Evolutionary conservation across 1,139 yeast genomes (phyloP), one percentile per base, ranked within the genome.

Genomic region (Geotrichum klebahnii): DNA sequence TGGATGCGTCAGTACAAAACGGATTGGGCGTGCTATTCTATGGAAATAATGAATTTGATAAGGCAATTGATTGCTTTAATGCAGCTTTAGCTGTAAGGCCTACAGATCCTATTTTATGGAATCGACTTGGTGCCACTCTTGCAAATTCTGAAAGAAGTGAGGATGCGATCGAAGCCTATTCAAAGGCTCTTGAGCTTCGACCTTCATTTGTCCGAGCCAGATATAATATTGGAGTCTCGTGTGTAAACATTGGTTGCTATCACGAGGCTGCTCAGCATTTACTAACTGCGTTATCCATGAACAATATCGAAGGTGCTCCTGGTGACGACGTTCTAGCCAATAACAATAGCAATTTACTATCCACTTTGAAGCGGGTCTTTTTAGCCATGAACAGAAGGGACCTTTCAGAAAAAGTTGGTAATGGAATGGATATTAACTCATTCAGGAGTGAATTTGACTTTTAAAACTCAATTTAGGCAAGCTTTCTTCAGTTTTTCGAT

Each of bases 181-280:
- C 88, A 63, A 80, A 71, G 57, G 97, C 97, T 0, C 73, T 92
- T 52, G 89, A 84, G 65, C 72, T 92, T 57, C 85, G 92, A 58
- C 97, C 98, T 1, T 84, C 96, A 16, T 92, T 92, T 73, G 98
- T 92, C 3, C 79, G 98, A 55, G 97, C 97, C 2, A 77, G 98
- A 53, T 92, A 90, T 69, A 92, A 92, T 66, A 71, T 92, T 53
- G 97, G 97, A 5, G 97, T 92, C 8, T 84, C 96, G 1, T 89
- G 96, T 61, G 88, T 90, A 64, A 92, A 90, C 67, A 89, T 92
- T 67, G 97, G 97, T 0, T 89, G 97, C 71, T 89, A 86, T 68
- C 83, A 85, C 62, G 97, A 92, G 64, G 97, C 97, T 0, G 96
- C 95, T 1, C 96, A 90, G 65, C 96, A 92, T 67, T 72, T 92